Evolutionary conservation across 805 yeast genomes (phyloP).

Genomic region (Kodamaea leandrae): DNA sequence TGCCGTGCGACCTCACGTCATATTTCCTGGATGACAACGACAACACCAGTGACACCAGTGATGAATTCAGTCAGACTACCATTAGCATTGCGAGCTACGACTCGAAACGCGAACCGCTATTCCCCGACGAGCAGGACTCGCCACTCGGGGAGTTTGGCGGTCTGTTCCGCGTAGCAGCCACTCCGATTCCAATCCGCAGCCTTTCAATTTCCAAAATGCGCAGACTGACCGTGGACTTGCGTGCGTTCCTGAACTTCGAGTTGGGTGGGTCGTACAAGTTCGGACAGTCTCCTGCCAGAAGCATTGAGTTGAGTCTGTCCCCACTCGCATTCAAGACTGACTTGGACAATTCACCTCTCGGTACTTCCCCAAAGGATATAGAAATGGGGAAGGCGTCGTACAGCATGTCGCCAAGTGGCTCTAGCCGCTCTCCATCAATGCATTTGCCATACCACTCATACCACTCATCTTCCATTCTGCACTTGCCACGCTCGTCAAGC

Average conservation of each 20-base stretch:
- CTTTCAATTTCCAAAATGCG: not conserved
- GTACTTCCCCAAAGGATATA: too few relatives aligned
- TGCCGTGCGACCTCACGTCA: constrained; percentile 10
- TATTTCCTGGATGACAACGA: constrained; percentile 8
- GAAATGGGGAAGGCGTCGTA: too few relatives aligned
- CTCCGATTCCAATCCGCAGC: constrained; percentile 9
- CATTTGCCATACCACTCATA: too few relatives aligned
- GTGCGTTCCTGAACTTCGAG: not conserved
- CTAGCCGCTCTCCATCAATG: too few relatives aligned
- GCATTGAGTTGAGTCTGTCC: constrained; percentile 1
- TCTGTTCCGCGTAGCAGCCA: not conserved
- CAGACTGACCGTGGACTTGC: constrained; percentile 6
- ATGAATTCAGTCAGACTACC: constrained; percentile 1
- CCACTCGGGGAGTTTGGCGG: not conserved
- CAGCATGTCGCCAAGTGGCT: too few relatives aligned
- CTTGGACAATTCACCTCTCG: too few relatives aligned
- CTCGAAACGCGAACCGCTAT: constrained; percentile 6
- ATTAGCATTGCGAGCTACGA: not conserved
- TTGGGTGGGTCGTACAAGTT: not conserved
- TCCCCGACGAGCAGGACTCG: constrained; percentile 7
- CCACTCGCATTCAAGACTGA: not conserved
- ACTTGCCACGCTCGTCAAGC: too few relatives aligned
- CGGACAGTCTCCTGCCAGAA: not conserved
- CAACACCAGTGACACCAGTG: constrained; percentile 1
- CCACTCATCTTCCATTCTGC: too few relatives aligned